Evolutionary conservation across 1,139 yeast species (phyloP).

Genomic region (Geotrichum aggregatum): DNA sequence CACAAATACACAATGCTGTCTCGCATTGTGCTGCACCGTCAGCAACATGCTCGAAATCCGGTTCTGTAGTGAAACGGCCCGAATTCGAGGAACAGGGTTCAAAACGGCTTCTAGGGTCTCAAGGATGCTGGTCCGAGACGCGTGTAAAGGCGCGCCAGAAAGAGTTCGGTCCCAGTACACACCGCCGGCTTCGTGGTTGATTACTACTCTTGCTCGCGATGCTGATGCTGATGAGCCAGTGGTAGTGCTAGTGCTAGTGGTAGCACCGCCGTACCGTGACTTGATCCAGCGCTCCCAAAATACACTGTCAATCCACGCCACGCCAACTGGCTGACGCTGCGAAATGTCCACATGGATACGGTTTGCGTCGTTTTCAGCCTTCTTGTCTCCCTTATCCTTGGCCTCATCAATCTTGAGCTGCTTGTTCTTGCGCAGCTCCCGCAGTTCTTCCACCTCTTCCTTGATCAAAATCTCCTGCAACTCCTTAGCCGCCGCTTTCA

Average conservation of each 20-base stretch:
- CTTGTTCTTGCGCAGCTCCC: constrained; percentile 35
- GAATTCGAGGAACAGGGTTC: constrained; percentile 28
- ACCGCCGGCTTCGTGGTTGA: constrained; percentile 33
- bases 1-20: background rate
- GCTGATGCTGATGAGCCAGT: constrained; percentile 7
- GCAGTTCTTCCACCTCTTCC: constrained; percentile 32
- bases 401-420: constrained; percentile 39
- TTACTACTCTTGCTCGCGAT: constrained; percentile 31
- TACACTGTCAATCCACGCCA: constrained; percentile 41
- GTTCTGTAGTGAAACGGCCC: constrained; percentile 24
- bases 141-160: constrained; percentile 30
- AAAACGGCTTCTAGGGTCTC: constrained; percentile 32
- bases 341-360: constrained; percentile 31
- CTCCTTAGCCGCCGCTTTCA: constrained; percentile 35
- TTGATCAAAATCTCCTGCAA: constrained; percentile 29
- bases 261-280: constrained; percentile 33
- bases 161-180: constrained; percentile 36
- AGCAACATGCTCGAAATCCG: constrained; percentile 26
- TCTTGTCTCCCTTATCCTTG: constrained; percentile 34
- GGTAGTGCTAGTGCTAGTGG: constrained; percentile 4
- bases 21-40: constrained; percentile 1
- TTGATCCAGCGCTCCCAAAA: constrained; percentile 40
- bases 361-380: constrained; percentile 36
- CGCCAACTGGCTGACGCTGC: constrained; percentile 34
- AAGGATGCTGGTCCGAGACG: constrained; percentile 31